Conservation (phyloP, 2,329 filamentous ascomycete genomes). For the Fusarium tanahbumbuense region DNA sequence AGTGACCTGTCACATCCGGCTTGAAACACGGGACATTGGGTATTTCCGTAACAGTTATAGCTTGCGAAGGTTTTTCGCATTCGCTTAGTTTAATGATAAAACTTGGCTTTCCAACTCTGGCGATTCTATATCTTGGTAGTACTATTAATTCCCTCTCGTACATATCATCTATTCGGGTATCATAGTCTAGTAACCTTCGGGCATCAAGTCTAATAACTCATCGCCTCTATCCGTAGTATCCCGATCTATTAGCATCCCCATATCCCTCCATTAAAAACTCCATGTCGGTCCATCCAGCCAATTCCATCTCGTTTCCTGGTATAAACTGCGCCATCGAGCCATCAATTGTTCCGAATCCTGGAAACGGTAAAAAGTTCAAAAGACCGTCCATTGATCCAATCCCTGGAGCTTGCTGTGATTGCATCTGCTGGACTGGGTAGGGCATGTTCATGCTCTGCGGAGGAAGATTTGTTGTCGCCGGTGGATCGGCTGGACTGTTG, state of each 20-base stretch:
- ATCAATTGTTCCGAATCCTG: constrained; percentile 10
- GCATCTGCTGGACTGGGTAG: constrained; percentile 14
- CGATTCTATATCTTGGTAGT: not conserved
- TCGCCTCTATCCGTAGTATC: not conserved
- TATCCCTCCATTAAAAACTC: constrained; percentile 37
- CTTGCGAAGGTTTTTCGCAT: not conserved
- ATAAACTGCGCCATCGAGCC: constrained; percentile 31
- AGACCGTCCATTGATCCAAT: constrained; percentile 35
- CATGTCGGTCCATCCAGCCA: constrained; percentile 43
- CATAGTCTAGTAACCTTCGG: not conserved
- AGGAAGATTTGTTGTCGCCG: not conserved
- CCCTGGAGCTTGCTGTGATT: not conserved
- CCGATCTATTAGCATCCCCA: constrained; percentile 12
- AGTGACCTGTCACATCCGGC: not conserved
- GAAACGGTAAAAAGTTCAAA: constrained; percentile 26
- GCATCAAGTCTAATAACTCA: not conserved
- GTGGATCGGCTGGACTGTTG: constrained; percentile 21
- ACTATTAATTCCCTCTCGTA: not conserved
- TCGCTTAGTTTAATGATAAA: not conserved
- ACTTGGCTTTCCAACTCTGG: not conserved
- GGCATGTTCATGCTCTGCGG: not conserved
- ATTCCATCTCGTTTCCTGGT: constrained; percentile 21
- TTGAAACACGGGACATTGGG: no score
- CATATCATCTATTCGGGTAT: not conserved
- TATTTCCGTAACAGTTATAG: not conserved